These are phyloP conservation scores for Phytophthora agathidicida DNA, from an alignment of 352 stramenopile genomes.

Conservation along the genomic window DNA sequence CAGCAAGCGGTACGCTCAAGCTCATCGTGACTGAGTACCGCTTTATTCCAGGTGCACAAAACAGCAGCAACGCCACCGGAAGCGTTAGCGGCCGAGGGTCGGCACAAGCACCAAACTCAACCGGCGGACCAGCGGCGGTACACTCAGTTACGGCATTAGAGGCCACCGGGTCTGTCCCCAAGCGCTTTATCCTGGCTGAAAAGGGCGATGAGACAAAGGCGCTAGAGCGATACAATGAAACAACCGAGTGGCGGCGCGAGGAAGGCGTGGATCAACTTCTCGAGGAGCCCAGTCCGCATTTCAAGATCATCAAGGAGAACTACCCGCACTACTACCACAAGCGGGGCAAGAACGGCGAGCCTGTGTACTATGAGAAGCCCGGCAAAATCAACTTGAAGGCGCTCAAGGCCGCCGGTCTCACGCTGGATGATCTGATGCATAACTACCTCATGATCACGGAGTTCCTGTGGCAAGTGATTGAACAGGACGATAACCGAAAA, in stretches of 20 bases:
- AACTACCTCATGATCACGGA: slow-evolving; percentile 89
- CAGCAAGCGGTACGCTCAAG: slow-evolving; percentile 59
- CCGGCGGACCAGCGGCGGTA: not conserved
- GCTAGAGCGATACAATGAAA: slow-evolving; percentile 72
- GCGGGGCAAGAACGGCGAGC: slow-evolving; percentile 74
- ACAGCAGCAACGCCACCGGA: slow-evolving; percentile 25
- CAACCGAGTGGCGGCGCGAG: slow-evolving; percentile 78
- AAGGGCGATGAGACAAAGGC: slow-evolving; percentile 78
- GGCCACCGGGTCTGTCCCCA: slow-evolving; percentile 46
- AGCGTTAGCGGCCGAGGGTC: slow-evolving; percentile 19
- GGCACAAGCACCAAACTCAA: slow-evolving; percentile 9
- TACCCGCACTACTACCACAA: slow-evolving; percentile 93
- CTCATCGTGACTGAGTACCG: slow-evolving; percentile 80
- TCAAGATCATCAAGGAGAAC: slow-evolving; percentile 90
- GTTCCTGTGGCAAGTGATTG: slow-evolving; percentile 86
- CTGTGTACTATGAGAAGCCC: slow-evolving; percentile 89
- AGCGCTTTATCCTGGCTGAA: slow-evolving; percentile 75
- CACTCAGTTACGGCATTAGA: slow-evolving; percentile 37
- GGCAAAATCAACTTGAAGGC: slow-evolving; percentile 89
- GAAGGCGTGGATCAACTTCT: slow-evolving; percentile 87
- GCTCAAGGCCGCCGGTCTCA: slow-evolving; percentile 77
- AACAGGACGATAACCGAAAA: slow-evolving; percentile 86
- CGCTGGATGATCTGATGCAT: slow-evolving; percentile 81
- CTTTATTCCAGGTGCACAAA: slow-evolving; percentile 37
- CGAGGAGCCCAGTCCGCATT: slow-evolving; percentile 62